A percentile compares a stretch with the other conserved stretches of the same genome.
Conservation (phyloP, 257 asterid species). For the Gardenia jasminoides region DNA sequence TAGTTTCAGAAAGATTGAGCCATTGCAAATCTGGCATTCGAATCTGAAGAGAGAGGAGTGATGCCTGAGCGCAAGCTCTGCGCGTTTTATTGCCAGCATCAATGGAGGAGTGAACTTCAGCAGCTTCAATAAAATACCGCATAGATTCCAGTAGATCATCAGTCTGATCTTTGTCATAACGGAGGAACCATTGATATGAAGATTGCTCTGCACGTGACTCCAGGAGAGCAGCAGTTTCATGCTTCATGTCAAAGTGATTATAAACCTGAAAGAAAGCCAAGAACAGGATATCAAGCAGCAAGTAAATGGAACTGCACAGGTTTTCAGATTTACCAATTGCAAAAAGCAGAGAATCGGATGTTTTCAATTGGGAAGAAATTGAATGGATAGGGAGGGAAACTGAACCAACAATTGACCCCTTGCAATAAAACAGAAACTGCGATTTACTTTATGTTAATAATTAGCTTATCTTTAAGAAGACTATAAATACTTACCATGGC, state of each 20-base stretch:
- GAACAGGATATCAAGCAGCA: conserved; percentile 18
- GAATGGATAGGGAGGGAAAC: not conserved
- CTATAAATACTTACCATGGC: conserved; percentile 53
- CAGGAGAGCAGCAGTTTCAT: conserved; percentile 84
- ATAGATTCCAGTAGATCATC: conserved; percentile 89
- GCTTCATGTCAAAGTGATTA: conserved; percentile 94
- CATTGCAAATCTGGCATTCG: conserved; percentile 93
- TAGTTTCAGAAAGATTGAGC: conserved; percentile 84
- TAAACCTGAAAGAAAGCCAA: conserved; percentile 59
- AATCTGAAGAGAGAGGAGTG: conserved; percentile 88
- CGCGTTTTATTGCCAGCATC: conserved; percentile 94
- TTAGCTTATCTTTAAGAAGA: not conserved
- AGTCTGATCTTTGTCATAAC: conserved; percentile 75
- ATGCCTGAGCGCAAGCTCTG: conserved; percentile 89
- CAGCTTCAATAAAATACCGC: conserved; percentile 87
- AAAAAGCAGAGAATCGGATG: not conserved
- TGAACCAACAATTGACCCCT: not conserved
- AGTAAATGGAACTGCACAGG: not conserved
- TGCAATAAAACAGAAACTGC: too few species aligned
- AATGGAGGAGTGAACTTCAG: conserved; percentile 87
- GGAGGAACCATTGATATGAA: conserved; percentile 64
- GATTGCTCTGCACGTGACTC: conserved; percentile 76
- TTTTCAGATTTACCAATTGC: not conserved
- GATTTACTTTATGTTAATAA: not conserved
- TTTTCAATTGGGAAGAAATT: not conserved